phyloP scores from a whole-genome alignment of 371 early-diverging fungal genomes.

The Mortierella sp. region DNA sequence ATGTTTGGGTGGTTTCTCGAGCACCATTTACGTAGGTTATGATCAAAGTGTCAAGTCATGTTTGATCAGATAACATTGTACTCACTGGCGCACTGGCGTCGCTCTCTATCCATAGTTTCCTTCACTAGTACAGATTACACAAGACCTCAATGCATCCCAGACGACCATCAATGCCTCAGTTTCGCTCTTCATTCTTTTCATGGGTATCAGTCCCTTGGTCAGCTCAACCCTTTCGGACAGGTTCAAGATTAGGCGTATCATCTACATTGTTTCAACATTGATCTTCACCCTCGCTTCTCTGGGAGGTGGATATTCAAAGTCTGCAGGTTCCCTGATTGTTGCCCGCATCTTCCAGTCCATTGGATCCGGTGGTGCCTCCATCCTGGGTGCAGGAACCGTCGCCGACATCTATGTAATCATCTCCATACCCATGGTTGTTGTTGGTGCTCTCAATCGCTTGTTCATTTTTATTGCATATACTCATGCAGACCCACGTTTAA shows the following conservation, averaged over 20 bases:
- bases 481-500: slow-evolving; percentile 62
- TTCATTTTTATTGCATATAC: slow-evolving; percentile 29
- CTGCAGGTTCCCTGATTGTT: slow-evolving; percentile 63
- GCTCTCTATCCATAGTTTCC: slow-evolving; percentile 56
- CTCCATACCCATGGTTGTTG: not conserved
- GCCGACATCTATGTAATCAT: slow-evolving; percentile 60
- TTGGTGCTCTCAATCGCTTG: slow-evolving; percentile 53
- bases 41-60: no score
- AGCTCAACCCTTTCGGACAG: slow-evolving; percentile 79
- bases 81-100: no score
- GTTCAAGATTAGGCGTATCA: slow-evolving; percentile 67
- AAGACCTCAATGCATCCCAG: slow-evolving; percentile 59
- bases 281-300: slow-evolving; percentile 70
- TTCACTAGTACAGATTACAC: slow-evolving; percentile 59
- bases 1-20: slow-evolving; percentile 43
- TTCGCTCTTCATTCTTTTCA: slow-evolving; percentile 63
- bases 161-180: slow-evolving; percentile 66
- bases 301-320: slow-evolving; percentile 70
- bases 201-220: slow-evolving; percentile 71
- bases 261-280: slow-evolving; percentile 68
- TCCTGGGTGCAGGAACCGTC: slow-evolving; percentile 80
- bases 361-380: slow-evolving; percentile 77
- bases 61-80: slow-evolving; percentile 5
- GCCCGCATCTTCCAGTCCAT: slow-evolving; percentile 76
- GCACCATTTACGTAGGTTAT: slow-evolving; percentile 50